A percentile compares a stretch with the other conserved stretches of the same genome.
Conservation (phyloP, 164 flowering plant species). For the Akebia trifoliata region DNA sequence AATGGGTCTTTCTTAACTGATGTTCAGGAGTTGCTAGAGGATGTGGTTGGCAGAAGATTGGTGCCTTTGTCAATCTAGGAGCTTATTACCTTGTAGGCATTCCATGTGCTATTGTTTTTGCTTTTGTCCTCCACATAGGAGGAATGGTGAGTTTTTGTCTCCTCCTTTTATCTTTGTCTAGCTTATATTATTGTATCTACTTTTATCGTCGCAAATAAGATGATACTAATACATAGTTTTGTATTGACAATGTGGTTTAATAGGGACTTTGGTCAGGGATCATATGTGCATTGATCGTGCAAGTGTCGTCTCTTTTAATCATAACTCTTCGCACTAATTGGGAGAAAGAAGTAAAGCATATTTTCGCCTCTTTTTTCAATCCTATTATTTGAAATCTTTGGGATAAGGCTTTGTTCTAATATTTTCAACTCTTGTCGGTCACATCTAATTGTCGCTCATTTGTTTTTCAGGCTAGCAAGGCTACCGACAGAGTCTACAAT, state of each 20-base stretch:
- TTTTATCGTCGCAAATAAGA: not conserved
- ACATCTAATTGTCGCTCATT: not conserved
- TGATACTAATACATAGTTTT: not conserved
- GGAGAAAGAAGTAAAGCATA: slow-evolving; percentile 50
- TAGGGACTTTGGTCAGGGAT: slow-evolving; percentile 80
- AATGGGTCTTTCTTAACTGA: not conserved
- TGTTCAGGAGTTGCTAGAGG: slow-evolving; percentile 65
- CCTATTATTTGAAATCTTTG: not conserved
- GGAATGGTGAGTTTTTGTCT: slow-evolving; percentile 47
- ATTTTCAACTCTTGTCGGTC: not conserved
- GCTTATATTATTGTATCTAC: not conserved
- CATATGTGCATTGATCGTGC: slow-evolving; percentile 51
- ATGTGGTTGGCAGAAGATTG: slow-evolving; percentile 84
- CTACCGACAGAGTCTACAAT: too few relatives aligned
- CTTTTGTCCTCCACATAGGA: slow-evolving; percentile 57
- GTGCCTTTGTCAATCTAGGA: slow-evolving; percentile 65
- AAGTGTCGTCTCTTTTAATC: slow-evolving; percentile 30
- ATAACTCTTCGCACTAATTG: slow-evolving; percentile 55
- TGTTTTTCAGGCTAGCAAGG: too few relatives aligned
- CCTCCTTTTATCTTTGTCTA: not conserved
- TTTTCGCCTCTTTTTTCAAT: not conserved
- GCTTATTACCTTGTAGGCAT: slow-evolving; percentile 68
- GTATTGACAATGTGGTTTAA: not conserved
- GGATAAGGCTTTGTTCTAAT: too few relatives aligned
- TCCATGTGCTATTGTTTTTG: slow-evolving; percentile 50